A percentile compares a stretch with the other conserved stretches of the same genome.
These are phyloP conservation scores for Nigrograna mackinnonii DNA, from an alignment of 2,329 filamentous ascomycete genomes.

Conservation along the genomic window DNA sequence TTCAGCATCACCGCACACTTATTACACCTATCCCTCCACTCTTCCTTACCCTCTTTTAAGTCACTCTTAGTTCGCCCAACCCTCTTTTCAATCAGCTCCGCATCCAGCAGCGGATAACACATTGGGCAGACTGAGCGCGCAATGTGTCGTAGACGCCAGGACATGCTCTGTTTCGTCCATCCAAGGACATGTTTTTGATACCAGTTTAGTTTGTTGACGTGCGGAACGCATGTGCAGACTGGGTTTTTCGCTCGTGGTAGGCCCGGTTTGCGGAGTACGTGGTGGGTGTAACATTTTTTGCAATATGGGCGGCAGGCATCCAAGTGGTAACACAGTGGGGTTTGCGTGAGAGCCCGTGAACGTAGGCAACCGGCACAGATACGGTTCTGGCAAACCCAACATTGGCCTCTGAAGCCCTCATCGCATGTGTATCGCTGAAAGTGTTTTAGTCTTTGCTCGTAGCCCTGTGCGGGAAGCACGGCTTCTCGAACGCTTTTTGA, in stretches of 20 bases:
- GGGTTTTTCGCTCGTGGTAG: background rate
- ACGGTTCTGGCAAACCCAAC: slow-evolving; percentile 26
- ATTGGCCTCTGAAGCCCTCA: slow-evolving; percentile 7
- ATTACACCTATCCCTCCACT: slow-evolving; percentile 13
- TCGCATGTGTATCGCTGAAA: slow-evolving; percentile 27
- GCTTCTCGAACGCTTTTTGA: slow-evolving; percentile 26
- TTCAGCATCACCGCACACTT: slow-evolving; percentile 14
- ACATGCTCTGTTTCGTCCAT: background rate
- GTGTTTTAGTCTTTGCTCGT: slow-evolving; percentile 13
- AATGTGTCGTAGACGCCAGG: background rate
- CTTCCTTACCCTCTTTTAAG: slow-evolving; percentile 12
- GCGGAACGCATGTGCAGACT: slow-evolving; percentile 19
- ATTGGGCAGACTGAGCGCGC: slow-evolving; percentile 13
- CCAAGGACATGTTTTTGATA: background rate
- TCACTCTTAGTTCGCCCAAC: slow-evolving; percentile 14
- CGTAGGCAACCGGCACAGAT: slow-evolving; percentile 20
- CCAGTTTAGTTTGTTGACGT: background rate
- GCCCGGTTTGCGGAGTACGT: slow-evolving; percentile 1
- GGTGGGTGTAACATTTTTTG: slow-evolving; percentile 18
- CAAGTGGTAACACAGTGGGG: slow-evolving; percentile 17
- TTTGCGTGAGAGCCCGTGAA: slow-evolving; percentile 8
- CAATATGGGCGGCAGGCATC: slow-evolving; percentile 26
- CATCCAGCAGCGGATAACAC: slow-evolving; percentile 11
- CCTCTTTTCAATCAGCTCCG: slow-evolving; percentile 11
- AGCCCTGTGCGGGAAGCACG: slow-evolving; percentile 22